Conservation (phyloP, 176 grass and related monocot genomes). For the Dactylis glomerata region DNA sequence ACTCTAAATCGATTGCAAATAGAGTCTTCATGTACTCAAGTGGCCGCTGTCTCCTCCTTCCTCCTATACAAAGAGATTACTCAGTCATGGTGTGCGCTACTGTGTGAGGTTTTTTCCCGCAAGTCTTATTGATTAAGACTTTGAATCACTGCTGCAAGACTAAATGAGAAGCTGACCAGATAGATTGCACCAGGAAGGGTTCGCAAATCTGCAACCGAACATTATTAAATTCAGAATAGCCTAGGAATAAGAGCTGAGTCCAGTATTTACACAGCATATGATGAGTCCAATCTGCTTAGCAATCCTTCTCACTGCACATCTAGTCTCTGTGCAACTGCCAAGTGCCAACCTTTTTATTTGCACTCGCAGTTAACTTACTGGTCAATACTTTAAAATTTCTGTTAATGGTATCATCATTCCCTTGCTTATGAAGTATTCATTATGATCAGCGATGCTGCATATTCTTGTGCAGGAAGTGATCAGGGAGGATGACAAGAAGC, state of each 20-base stretch:
- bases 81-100: not conserved
- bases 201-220: not conserved
- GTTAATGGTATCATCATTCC: not conserved
- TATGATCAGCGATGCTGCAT: not conserved
- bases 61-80: not conserved
- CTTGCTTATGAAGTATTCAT: not conserved
- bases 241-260: not conserved
- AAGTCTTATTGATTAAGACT: not conserved
- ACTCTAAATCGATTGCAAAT: not conserved
- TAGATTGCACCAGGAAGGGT: not conserved
- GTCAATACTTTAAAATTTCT: not conserved
- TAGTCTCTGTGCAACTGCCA: not conserved
- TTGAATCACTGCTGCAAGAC: not conserved
- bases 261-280: not conserved
- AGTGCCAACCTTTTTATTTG: not conserved
- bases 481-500: conserved; percentile 51
- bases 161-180: not conserved
- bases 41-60: not conserved
- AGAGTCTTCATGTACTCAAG: not conserved
- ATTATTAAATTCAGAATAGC: not conserved
- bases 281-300: not conserved
- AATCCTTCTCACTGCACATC: not conserved
- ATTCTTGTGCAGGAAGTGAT: conserved; percentile 46
- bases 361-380: not conserved
- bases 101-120: not conserved